Conservation (phyloP, 345 rosid species). For the Theobroma cacao region DNA sequence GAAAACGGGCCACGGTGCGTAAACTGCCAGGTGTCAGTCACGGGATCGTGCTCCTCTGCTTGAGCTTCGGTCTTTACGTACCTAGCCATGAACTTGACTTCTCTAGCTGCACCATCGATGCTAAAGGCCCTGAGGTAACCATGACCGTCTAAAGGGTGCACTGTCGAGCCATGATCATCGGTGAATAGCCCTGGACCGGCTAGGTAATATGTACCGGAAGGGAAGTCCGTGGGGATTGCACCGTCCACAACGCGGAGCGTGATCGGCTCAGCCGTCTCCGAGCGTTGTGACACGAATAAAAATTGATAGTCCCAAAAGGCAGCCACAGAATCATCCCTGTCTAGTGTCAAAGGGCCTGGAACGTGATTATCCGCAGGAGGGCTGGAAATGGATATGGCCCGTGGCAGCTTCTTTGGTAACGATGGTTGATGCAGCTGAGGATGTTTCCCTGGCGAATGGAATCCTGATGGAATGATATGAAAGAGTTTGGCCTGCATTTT, state of each 20-base stretch:
- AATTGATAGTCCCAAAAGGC: slow-evolving; percentile 91
- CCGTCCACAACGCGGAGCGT: slow-evolving; percentile 50
- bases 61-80: slow-evolving; percentile 87
- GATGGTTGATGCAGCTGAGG: slow-evolving; percentile 30
- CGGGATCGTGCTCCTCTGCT: slow-evolving; percentile 66
- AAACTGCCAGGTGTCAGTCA: slow-evolving; percentile 75
- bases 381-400: slow-evolving; percentile 50
- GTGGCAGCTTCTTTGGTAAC: slow-evolving; percentile 25
- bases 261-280: slow-evolving; percentile 51
- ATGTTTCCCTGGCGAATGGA: slow-evolving; percentile 2
- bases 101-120: slow-evolving; percentile 36
- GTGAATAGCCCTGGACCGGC: slow-evolving; percentile 82
- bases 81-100: slow-evolving; percentile 68
- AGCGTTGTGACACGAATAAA: slow-evolving; percentile 71
- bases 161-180: slow-evolving; percentile 89
- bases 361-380: slow-evolving; percentile 27
- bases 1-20: slow-evolving; percentile 88
- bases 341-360: slow-evolving; percentile 5
- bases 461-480: not conserved
- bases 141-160: slow-evolving; percentile 91
- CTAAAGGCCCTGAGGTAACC: slow-evolving; percentile 80
- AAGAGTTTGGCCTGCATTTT: slow-evolving; percentile 15
- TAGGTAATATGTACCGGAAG: slow-evolving; percentile 79
- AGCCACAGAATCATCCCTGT: slow-evolving; percentile 40
- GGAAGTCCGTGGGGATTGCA: slow-evolving; percentile 63